phyloP scores from a whole-genome alignment of 257 asterid genomes.

The Solanum pinnatisectum region DNA sequence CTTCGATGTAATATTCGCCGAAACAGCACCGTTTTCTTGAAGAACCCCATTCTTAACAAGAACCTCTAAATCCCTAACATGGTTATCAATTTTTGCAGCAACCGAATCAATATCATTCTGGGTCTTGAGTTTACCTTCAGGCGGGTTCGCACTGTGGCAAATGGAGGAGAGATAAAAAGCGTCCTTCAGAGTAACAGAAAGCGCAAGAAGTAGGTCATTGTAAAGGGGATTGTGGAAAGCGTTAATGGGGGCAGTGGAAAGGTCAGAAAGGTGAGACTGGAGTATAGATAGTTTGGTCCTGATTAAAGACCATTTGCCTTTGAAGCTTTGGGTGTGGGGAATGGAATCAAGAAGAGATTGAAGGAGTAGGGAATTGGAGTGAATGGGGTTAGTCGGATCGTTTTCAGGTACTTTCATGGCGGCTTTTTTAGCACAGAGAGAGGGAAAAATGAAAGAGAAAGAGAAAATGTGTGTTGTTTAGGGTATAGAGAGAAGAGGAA shows the following conservation, averaged over 20 bases:
- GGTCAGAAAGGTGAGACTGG: constrained; percentile 37
- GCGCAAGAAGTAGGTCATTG: constrained; percentile 45
- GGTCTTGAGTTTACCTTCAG: constrained; percentile 66
- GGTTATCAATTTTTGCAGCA: constrained; percentile 49
- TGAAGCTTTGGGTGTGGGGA: constrained; percentile 47
- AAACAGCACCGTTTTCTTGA: constrained; percentile 10
- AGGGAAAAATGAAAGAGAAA: not conserved
- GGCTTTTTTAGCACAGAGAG: not conserved
- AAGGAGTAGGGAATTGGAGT: constrained; percentile 17
- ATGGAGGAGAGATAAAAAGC: constrained; percentile 34
- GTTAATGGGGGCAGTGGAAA: constrained; percentile 10
- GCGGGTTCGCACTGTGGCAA: constrained; percentile 42
- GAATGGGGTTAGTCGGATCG: constrained; percentile 3
- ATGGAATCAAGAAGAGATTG: constrained; percentile 38
- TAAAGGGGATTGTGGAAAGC: constrained; percentile 26
- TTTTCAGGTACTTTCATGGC: constrained; percentile 47
- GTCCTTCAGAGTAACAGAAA: constrained; percentile 37
- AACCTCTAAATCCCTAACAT: constrained; percentile 57
- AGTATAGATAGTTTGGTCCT: constrained; percentile 46
- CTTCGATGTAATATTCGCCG: constrained; percentile 6
- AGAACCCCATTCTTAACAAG: constrained; percentile 43
- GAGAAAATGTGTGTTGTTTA: not conserved
- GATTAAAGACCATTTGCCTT: constrained; percentile 65
- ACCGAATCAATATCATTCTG: constrained; percentile 67
- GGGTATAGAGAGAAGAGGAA: not conserved